Evolutionary conservation across 1,284 basidiomycete species (phyloP), one percentile per base, ranked within the genome.

Genomic region (Heliocybe sulcata): DNA sequence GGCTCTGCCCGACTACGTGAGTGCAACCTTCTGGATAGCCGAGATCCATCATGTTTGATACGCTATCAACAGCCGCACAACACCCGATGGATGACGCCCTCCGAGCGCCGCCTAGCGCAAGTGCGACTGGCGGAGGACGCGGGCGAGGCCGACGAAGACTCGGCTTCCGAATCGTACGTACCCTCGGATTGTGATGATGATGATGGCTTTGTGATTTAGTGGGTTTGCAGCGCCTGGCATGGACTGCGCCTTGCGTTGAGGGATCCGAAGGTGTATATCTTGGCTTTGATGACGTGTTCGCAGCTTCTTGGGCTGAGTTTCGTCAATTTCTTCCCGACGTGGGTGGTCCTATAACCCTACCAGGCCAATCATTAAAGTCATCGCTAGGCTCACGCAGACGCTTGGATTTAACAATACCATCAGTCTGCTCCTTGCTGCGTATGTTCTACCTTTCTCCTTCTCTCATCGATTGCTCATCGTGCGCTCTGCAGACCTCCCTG

Each of bases 281-380:
- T 90, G 59, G 72, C 81, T 48, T 38, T 86, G 11, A 77, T 83
- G 74, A 67, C 67, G 2, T 77, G 73, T 29, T 64, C 76, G 0
- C 77, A 80, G 58, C 64, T 81, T 9, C 63, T 90, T 11, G 85
- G 86, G 0, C 69, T 87, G 26, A 85, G 83, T 48, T 90, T 87
- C 65, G 81, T 85, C 54, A 81, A 84, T 59, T 90, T 87, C 73
- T 90, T 88, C 71, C 83, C 83, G 14, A 86, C 84, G 80, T 83
- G 59, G 54, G 76, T 69, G 2, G 16, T 20, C 45, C 54, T 6
- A 20, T 45, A 16, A 19, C 4, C 6, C 4, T 4, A 6, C 6
- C 23, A 16, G 19, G 16, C 6, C 16, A 19, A 10, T 45, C 23
- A 45, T 27, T 60, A 12, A 56, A 47, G 3, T 16, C n/a, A 47